These are phyloP conservation scores for Collybia nuda DNA, from an alignment of 768 basidiomycete genomes.

Conservation along the genomic window DNA sequence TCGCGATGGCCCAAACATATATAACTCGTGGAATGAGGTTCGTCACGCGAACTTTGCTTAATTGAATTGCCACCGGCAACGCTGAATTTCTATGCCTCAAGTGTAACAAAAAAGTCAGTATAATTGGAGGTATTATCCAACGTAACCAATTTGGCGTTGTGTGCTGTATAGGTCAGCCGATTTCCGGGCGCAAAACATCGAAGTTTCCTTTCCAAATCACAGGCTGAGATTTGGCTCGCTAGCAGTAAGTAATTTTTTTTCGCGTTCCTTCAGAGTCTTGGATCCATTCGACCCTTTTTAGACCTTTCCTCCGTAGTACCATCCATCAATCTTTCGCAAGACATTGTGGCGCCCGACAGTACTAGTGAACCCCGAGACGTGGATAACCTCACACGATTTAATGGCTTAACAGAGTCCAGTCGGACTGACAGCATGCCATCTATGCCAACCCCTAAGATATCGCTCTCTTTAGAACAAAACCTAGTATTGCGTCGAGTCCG, in stretches of 20 bases:
- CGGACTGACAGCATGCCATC: not conserved
- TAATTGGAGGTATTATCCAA: not conserved
- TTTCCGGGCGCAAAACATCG: conserved; percentile 53
- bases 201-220: conserved; percentile 41
- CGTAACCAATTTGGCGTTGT: not conserved
- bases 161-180: conserved; percentile 41
- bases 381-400: not conserved
- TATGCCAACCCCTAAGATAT: conserved; percentile 17
- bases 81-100: conserved; percentile 15
- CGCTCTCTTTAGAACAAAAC: conserved; percentile 53
- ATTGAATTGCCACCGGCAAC: no score
- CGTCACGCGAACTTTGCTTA: conserved; percentile 9
- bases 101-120: conserved; percentile 47
- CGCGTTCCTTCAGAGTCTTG: no score
- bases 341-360: no score
- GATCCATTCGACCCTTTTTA: no score
- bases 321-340: no score
- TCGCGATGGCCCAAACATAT: conserved; percentile 56
- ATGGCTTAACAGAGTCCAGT: conserved; percentile 5
- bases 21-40: conserved; percentile 61
- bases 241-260: no score
- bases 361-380: no score
- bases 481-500: conserved; percentile 52
- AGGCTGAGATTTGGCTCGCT: conserved; percentile 46
- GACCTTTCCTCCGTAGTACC: no score